Conservation (phyloP, 371 early-diverging fungal species). For the Choanephora cucurbitarum region DNA sequence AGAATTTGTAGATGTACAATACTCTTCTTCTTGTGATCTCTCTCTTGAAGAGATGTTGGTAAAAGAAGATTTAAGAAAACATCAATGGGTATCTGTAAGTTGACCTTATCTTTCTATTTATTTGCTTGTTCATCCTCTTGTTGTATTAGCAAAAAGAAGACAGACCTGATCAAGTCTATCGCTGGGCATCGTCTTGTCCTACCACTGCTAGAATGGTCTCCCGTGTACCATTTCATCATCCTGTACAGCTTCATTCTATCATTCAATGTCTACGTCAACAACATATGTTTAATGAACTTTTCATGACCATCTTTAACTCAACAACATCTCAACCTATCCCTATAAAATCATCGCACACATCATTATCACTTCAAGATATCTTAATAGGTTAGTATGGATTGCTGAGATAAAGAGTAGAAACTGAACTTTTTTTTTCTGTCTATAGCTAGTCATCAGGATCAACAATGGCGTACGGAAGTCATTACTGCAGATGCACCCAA, state of each 20-base stretch:
- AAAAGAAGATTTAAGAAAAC: not conserved
- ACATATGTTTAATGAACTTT: constrained; percentile 56
- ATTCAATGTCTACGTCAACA: constrained; percentile 57
- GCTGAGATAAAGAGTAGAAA: too few relatives aligned
- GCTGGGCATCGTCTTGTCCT: constrained; percentile 25
- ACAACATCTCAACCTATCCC: constrained; percentile 3
- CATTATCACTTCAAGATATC: constrained; percentile 36
- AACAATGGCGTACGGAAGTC: constrained; percentile 28
- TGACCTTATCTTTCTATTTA: not conserved
- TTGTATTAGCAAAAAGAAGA: constrained; percentile 24
- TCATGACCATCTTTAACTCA: constrained; percentile 53
- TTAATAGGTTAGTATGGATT: constrained; percentile 27
- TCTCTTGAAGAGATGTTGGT: constrained; percentile 41
- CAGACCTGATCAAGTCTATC: constrained; percentile 33
- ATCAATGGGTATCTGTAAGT: constrained; percentile 14
- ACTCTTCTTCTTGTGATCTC: not conserved
- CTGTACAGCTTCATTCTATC: constrained; percentile 53
- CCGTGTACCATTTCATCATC: constrained; percentile 59
- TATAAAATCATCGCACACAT: not conserved
- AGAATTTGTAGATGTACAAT: not conserved
- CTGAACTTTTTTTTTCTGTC: too few relatives aligned
- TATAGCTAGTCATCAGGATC: constrained; percentile 26
- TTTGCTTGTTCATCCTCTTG: too few relatives aligned
- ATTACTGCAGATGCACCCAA: constrained; percentile 37
- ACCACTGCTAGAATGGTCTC: constrained; percentile 43